Evolutionary conservation across 2,329 filamentous ascomycete genomes (phyloP), one percentile per base, ranked within the genome.

Genomic region (Apiospora kogelbergensis): DNA sequence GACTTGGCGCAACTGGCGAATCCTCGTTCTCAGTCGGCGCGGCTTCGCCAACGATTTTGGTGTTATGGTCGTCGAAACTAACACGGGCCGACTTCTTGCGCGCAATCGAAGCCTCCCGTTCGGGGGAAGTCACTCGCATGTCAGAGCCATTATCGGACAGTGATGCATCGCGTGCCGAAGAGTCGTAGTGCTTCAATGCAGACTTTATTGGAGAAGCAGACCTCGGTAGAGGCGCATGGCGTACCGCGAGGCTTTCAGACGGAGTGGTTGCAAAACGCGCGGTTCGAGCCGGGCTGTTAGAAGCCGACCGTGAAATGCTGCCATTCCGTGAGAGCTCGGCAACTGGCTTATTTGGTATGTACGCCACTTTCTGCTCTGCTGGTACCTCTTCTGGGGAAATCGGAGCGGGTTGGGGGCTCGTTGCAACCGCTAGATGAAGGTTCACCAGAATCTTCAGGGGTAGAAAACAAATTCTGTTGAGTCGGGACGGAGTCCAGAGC

Each of bases 191-290:
- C 77, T 95, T 95, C 71, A 95, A 76, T 1, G 92, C 92, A 1
- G 92, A 94, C 77, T 95, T 95, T 63, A 89, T 89, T 11, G 93
- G 93, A 0, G 92, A 94, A 13, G 92, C 82, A 6, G 92, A 93
- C 64, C 93, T 86, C 40, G 89, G 83, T 26, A 91, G 90, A 6
- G 92, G 93, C 67, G 89, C 86, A 75, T 95, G 92, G 71, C 85
- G 89, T 37, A 91, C 83, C 1, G 85, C 80, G 15, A 89, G 77
- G 53, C 82, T 85, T 42, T 89, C 85, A 20, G 88, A 82, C 48
- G 75, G 73, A 9, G 85, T 83, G 11, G 85, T 76, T 1, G 88
- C 88, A 77, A 94, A 94, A 74, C 89, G 91, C 15, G 92, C 88
- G 40, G 86, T 89, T 42, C 91, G 86, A 30, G 83, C 85, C n/a